These are phyloP conservation scores for Monilinia aucupariae DNA, from an alignment of 2,329 filamentous ascomycete genomes.

Conservation along the genomic window DNA sequence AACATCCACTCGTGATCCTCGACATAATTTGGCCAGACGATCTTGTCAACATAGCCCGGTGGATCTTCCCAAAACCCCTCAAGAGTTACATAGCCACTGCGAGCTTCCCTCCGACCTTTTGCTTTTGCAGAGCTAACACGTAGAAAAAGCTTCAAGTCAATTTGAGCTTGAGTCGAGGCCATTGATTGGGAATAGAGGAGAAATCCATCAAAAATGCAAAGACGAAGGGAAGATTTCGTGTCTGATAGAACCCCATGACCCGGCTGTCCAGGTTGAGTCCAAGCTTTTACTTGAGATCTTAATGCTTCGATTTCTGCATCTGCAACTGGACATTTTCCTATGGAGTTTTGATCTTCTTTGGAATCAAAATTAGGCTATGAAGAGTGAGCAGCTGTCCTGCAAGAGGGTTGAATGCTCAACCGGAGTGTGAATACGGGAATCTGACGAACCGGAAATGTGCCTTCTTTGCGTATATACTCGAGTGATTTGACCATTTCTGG, in stretches of 20 bases:
- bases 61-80: slow-evolving; percentile 96
- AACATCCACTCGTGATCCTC: slow-evolving; percentile 78
- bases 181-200: slow-evolving; percentile 65
- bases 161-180: slow-evolving; percentile 46
- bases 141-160: slow-evolving; percentile 77
- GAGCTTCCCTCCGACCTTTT: slow-evolving; percentile 59
- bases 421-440: slow-evolving; percentile 26
- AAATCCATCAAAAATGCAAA: slow-evolving; percentile 85
- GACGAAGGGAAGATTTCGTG: slow-evolving; percentile 27
- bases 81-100: slow-evolving; percentile 72
- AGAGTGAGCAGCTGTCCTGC: slow-evolving; percentile 23
- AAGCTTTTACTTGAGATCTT: slow-evolving; percentile 44
- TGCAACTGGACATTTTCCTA: slow-evolving; percentile 50
- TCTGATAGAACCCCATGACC: slow-evolving; percentile 38
- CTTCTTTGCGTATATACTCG: slow-evolving; percentile 62
- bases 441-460: slow-evolving; percentile 54
- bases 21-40: slow-evolving; percentile 96
- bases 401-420: slow-evolving; percentile 28
- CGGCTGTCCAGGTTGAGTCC: slow-evolving; percentile 43
- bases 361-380: slow-evolving; percentile 46
- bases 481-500: slow-evolving; percentile 62
- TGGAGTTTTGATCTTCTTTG: slow-evolving; percentile 59
- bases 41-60: slow-evolving; percentile 84
- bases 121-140: slow-evolving; percentile 60
- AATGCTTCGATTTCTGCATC: slow-evolving; percentile 43